Conservation (phyloP, 805 yeast species). For the Zygoascus ofunaensis region DNA sequence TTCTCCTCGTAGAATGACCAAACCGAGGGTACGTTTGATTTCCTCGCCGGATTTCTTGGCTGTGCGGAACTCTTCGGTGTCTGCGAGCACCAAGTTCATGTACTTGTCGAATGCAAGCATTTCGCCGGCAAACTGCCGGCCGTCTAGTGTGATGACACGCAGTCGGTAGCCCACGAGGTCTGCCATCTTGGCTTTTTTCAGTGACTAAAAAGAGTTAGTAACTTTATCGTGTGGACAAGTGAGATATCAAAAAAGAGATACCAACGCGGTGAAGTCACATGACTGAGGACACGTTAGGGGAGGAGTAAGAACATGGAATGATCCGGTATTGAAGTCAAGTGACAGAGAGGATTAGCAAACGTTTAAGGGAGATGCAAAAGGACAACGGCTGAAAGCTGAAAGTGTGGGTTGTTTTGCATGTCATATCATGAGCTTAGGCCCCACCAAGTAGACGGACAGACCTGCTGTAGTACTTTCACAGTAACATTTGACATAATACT, state of each 20-base stretch:
- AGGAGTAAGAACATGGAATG: constrained; percentile 3
- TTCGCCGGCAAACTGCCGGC: constrained; percentile 68
- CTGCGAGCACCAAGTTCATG: constrained; percentile 76
- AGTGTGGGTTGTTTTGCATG: too few relatives aligned
- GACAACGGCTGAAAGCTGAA: too few relatives aligned
- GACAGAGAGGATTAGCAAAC: too few relatives aligned
- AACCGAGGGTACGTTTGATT: constrained; percentile 70
- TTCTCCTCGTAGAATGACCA: constrained; percentile 81
- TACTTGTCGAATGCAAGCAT: constrained; percentile 82
- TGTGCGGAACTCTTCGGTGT: constrained; percentile 73
- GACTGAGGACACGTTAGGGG: neutral
- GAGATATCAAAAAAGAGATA: neutral
- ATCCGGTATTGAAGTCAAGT: too few relatives aligned
- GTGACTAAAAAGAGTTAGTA: constrained; percentile 13
- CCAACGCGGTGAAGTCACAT: too few relatives aligned
- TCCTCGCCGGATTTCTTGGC: constrained; percentile 57
- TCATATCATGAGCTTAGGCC: too few relatives aligned
- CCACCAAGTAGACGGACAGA: too few relatives aligned
- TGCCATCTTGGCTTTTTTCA: constrained; percentile 43
- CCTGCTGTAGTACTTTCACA: too few relatives aligned
- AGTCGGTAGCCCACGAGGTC: constrained; percentile 68
- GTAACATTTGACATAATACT: too few relatives aligned
- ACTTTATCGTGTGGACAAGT: neutral
- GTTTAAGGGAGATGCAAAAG: too few relatives aligned
- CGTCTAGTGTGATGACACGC: constrained; percentile 66